A percentile compares a stretch with the other conserved stretches of the same genome.
Evolutionary conservation across 352 stramenopile species (phyloP).

Genomic region (Phytophthora nicotianae): DNA sequence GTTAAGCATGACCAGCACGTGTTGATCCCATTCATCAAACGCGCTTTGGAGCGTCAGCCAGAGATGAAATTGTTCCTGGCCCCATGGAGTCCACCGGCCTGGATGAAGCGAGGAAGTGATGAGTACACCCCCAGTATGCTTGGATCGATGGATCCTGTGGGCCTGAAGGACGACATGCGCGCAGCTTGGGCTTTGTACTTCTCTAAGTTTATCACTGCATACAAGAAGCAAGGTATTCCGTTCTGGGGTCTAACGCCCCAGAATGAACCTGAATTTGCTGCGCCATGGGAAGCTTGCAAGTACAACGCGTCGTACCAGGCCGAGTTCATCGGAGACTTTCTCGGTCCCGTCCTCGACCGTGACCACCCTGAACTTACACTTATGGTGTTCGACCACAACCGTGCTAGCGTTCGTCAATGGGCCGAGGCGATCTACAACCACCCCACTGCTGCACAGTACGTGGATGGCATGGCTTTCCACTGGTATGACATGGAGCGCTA

Average conservation of each 20-base stretch:
- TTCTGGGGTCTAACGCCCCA: slow-evolving; percentile 92
- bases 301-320: slow-evolving; percentile 63
- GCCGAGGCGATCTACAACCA: slow-evolving; percentile 74
- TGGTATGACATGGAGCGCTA: slow-evolving; percentile 82
- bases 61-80: slow-evolving; percentile 86
- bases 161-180: slow-evolving; percentile 55
- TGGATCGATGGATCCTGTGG: slow-evolving; percentile 55
- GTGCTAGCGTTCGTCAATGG: slow-evolving; percentile 73
- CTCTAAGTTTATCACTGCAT: slow-evolving; percentile 92
- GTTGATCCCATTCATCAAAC: slow-evolving; percentile 87
- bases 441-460: slow-evolving; percentile 65
- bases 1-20: slow-evolving; percentile 74
- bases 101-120: slow-evolving; percentile 75
- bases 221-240: slow-evolving; percentile 79
- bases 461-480: slow-evolving; percentile 92
- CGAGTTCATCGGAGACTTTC: slow-evolving; percentile 83
- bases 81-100: slow-evolving; percentile 89
- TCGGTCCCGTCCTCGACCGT: slow-evolving; percentile 80
- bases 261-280: slow-evolving; percentile 88
- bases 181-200: slow-evolving; percentile 91
- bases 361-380: slow-evolving; percentile 91
- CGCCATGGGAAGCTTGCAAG: slow-evolving; percentile 74
- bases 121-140: slow-evolving; percentile 72
- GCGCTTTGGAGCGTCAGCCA: slow-evolving; percentile 64
- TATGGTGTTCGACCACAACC: slow-evolving; percentile 94